phyloP scores from a whole-genome alignment of 2,329 filamentous ascomycete species.

The Conoideocrella luteorostrata region DNA sequence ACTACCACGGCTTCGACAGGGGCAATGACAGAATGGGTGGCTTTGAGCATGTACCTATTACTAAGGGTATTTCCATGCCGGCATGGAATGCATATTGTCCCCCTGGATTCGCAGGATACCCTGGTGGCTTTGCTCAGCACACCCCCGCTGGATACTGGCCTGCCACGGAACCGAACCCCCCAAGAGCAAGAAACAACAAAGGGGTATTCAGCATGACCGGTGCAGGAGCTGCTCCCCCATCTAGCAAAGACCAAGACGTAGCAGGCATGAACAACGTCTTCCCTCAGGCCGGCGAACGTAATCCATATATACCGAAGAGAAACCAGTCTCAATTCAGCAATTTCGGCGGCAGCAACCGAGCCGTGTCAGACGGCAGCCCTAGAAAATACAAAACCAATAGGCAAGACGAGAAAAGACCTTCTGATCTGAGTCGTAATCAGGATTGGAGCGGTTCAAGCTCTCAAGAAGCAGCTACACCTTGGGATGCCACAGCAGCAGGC shows the following conservation, averaged over 20 bases:
- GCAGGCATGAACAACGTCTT: conserved; percentile 24
- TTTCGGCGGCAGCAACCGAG: conserved; percentile 10
- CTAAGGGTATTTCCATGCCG: conserved; percentile 21
- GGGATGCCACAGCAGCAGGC: no score
- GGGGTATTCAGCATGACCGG: conserved; percentile 12
- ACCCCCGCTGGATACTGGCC: conserved; percentile 3
- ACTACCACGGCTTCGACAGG: conserved; percentile 32
- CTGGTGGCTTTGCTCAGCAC: conserved; percentile 4
- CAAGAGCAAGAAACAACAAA: conserved; percentile 1
- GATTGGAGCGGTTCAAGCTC: no score
- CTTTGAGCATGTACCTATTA: conserved; percentile 23
- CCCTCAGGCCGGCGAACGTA: conserved; percentile 16
- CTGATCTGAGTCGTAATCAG: no score
- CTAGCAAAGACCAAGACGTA: conserved; percentile 17
- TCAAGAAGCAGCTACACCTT: no score
- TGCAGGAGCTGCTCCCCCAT: conserved; percentile 9
- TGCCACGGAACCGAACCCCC: neutral
- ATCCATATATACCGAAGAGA: conserved; percentile 21
- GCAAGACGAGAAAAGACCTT: neutral
- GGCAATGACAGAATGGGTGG: conserved; percentile 2
- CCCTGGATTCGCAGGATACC: conserved; percentile 14
- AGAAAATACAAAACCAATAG: conserved; percentile 6
- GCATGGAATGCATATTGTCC: conserved; percentile 17
- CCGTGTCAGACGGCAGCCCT: conserved; percentile 1
- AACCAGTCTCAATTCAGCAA: conserved; percentile 15